Evolutionary conservation across 805 yeast species (phyloP).

Genomic region (Pichia californica): DNA sequence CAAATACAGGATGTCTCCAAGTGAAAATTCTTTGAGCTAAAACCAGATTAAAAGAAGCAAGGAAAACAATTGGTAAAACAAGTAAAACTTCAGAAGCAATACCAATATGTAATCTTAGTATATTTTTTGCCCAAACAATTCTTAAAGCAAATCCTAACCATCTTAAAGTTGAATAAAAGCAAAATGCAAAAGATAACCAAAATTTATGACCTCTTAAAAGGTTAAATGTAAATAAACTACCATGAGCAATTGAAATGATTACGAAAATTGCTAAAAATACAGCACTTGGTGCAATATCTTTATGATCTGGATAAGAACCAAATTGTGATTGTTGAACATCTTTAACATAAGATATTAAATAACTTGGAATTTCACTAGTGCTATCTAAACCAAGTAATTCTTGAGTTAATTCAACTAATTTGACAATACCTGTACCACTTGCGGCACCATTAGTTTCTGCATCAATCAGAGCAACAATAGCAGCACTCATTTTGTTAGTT

Average conservation of each 20-base stretch:
- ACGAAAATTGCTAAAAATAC: conserved; percentile 49
- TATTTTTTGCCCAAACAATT: conserved; percentile 51
- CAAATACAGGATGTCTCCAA: conserved; percentile 72
- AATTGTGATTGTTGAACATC: conserved; percentile 44
- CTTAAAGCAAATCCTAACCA: conserved; percentile 55
- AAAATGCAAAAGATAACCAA: conserved; percentile 46
- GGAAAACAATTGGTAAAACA: conserved; percentile 50
- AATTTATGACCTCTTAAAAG: conserved; percentile 53
- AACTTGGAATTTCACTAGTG: conserved; percentile 32
- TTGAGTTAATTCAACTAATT: conserved; percentile 30
- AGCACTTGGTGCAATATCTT: conserved; percentile 56
- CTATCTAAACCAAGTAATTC: conserved; percentile 14
- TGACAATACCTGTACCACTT: conserved; percentile 42
- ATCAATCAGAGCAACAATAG: conserved; percentile 17
- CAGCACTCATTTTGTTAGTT: conserved; percentile 11
- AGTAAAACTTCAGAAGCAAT: conserved; percentile 51
- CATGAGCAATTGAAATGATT: conserved; percentile 42
- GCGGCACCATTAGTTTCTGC: conserved; percentile 37
- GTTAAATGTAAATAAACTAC: conserved; percentile 42
- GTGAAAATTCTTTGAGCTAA: conserved; percentile 69
- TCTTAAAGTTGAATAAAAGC: conserved; percentile 46
- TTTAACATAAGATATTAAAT: conserved; percentile 32
- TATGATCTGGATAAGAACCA: conserved; percentile 53
- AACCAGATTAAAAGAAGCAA: conserved; percentile 55
- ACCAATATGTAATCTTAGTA: conserved; percentile 41